phyloP scores from a whole-genome alignment of 2,329 filamentous ascomycete species.

The Alternaria consortialis region DNA sequence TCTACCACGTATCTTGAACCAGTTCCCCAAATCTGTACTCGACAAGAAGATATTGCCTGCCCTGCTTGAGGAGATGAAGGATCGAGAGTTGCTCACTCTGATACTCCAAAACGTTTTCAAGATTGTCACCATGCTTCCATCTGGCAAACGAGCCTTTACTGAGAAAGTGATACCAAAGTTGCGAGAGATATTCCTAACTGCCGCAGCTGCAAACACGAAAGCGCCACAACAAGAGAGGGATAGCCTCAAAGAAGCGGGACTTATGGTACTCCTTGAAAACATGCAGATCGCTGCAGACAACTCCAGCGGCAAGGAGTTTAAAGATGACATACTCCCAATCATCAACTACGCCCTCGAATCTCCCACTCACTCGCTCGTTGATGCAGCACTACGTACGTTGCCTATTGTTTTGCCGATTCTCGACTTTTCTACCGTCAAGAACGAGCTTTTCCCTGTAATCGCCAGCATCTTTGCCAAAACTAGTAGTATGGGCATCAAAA shows the following conservation, averaged over 20 bases:
- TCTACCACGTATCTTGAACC: slow-evolving; percentile 83
- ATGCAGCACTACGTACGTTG: slow-evolving; percentile 81
- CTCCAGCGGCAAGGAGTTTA: slow-evolving; percentile 90
- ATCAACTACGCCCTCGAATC: slow-evolving; percentile 86
- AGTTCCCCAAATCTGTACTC: slow-evolving; percentile 91
- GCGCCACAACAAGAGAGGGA: slow-evolving; percentile 73
- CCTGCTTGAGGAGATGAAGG: slow-evolving; percentile 91
- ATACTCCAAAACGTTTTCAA: slow-evolving; percentile 94
- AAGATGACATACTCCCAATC: slow-evolving; percentile 91
- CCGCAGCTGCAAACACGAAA: slow-evolving; percentile 52
- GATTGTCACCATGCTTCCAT: slow-evolving; percentile 79
- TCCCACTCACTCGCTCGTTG: slow-evolving; percentile 86
- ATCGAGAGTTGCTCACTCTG: slow-evolving; percentile 82
- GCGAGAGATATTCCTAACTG: slow-evolving; percentile 80
- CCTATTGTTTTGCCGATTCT: slow-evolving; percentile 84
- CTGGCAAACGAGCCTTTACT: slow-evolving; percentile 77
- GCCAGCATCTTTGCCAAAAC: slow-evolving; percentile 91
- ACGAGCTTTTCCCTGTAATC: slow-evolving; percentile 93
- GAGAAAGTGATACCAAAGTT: slow-evolving; percentile 87
- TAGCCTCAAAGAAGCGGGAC: slow-evolving; percentile 81
- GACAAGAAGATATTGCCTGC: slow-evolving; percentile 94
- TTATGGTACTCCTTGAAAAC: slow-evolving; percentile 91
- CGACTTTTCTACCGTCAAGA: slow-evolving; percentile 96
- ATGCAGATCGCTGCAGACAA: slow-evolving; percentile 79
- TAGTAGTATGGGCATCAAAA: slow-evolving; percentile 92